Base-by-base conservation (phyloP, 2,329 filamentous ascomycete species). In the Colletotrichum filicis region DNA sequence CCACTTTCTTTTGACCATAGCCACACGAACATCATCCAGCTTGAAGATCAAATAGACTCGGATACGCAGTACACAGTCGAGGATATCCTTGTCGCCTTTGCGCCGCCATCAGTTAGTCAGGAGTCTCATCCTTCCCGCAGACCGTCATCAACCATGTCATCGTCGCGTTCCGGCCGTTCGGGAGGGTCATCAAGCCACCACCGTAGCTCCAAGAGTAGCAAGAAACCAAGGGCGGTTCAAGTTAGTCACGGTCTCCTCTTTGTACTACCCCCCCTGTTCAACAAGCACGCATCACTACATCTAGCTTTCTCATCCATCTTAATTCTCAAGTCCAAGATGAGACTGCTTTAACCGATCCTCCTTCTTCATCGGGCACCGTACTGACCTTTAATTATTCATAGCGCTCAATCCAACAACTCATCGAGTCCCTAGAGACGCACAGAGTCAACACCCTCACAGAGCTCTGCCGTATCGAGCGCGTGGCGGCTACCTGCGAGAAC, bases 401-500 rank as follows among this genome's bases (percentile, higher is more conserved):
- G 81, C 78, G 79, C 19, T 83, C 84, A 0, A 76, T 82, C 57
- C 81, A 81, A 55, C 87, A 91, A 74, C 86, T 93, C 74, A 89
- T 94, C 74, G 85, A 90, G 28, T 90, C 91, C 0, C 86, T 95
- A 26, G 85, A 85, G 56, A 90, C 89, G 0, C 92, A 93, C 77
- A 89, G 89, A n/a, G 85, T 94, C 79, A 95, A 94, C 79, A 94
- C 93, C 0, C 85, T 95, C 24, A 92, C 90, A 0, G 92, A 93
- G 74, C 88, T 95, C 32, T 91, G 92, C 75, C 91, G 92, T 19
- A 91, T 94, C 76, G 93, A 95, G 80, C 89, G 90, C 68, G 85
- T 89, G 4, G 91, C 93, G 28, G 89, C 91, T 3, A 81, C 85
- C 2, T 87, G 89, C 72, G 86, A 90, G 37, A 85, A 87, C 53